phyloP scores from a whole-genome alignment of 192 early-diverging fungal species.

The Backusella sp. region DNA sequence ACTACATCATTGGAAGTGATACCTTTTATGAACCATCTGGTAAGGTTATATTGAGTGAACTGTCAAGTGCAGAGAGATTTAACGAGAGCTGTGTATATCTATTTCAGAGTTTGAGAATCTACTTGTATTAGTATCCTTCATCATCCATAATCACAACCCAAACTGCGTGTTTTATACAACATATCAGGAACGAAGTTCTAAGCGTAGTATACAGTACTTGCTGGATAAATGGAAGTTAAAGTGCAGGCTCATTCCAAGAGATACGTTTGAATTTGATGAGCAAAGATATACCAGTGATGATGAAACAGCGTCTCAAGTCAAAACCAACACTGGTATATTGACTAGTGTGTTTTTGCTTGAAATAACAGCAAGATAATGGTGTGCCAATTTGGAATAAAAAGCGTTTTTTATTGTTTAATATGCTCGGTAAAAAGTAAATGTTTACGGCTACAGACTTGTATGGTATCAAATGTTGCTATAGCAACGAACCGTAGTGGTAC shows the following conservation, averaged over 20 bases:
- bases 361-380: conserved; percentile 15
- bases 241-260: conserved; percentile 36
- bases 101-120: conserved; percentile 64
- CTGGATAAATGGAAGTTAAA: conserved; percentile 60
- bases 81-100: background rate
- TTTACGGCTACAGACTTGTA: no score
- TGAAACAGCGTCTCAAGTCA: background rate
- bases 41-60: conserved; percentile 17
- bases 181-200: conserved; percentile 70
- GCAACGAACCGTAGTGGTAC: no score
- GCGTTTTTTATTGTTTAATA: no score
- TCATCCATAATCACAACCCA: conserved; percentile 54
- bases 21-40: conserved; percentile 58
- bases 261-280: conserved; percentile 40
- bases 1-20: conserved; percentile 56
- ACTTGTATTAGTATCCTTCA: conserved; percentile 55
- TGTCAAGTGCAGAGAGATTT: background rate
- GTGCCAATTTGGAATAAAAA: no score
- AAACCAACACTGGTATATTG: conserved; percentile 15
- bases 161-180: conserved; percentile 62
- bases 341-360: conserved; percentile 35
- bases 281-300: conserved; percentile 21
- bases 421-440: no score
- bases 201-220: conserved; percentile 60
- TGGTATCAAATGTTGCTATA: no score